Conservation (phyloP, 1,284 basidiomycete species). For the Papiliotrema fonsecae region DNA sequence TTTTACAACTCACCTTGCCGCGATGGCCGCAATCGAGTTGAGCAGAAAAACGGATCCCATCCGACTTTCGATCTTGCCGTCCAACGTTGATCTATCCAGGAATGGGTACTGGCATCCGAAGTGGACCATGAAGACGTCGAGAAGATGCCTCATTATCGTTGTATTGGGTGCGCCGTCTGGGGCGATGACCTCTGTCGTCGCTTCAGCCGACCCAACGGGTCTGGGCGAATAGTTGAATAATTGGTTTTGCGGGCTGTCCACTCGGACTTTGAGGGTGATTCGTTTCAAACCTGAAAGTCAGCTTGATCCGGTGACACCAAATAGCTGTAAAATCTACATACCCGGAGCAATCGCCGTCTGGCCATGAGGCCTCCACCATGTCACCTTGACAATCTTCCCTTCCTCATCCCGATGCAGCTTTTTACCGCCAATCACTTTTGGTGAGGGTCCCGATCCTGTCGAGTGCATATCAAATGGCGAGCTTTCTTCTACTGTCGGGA, state of each 20-base stretch:
- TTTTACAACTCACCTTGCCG: conserved; percentile 11
- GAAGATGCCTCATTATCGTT: conserved; percentile 16
- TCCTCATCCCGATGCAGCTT: not conserved
- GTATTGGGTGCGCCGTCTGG: not conserved
- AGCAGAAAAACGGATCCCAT: conserved; percentile 16
- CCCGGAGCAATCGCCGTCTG: conserved; percentile 34
- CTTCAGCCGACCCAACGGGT: not conserved
- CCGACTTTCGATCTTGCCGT: conserved; percentile 9
- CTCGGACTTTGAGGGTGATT: conserved; percentile 29
- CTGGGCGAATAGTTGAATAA: not conserved
- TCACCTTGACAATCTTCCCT: conserved; percentile 31
- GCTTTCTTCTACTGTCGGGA: conserved; percentile 27
- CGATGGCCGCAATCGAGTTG: conserved; percentile 15
- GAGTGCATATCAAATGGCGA: conserved; percentile 15
- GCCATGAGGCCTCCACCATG: conserved; percentile 37
- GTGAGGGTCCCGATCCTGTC: not conserved
- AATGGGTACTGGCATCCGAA: conserved; percentile 21
- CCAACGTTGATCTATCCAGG: conserved; percentile 9
- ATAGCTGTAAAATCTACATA: not conserved
- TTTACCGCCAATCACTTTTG: not conserved
- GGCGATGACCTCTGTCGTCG: conserved; percentile 1
- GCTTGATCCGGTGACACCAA: not conserved
- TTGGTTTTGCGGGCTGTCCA: conserved; percentile 13
- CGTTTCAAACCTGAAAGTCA: conserved; percentile 20
- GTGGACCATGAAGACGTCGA: conserved; percentile 18